phyloP scores from a whole-genome alignment of 805 yeast species.

The Nakazawaea siamensis region DNA sequence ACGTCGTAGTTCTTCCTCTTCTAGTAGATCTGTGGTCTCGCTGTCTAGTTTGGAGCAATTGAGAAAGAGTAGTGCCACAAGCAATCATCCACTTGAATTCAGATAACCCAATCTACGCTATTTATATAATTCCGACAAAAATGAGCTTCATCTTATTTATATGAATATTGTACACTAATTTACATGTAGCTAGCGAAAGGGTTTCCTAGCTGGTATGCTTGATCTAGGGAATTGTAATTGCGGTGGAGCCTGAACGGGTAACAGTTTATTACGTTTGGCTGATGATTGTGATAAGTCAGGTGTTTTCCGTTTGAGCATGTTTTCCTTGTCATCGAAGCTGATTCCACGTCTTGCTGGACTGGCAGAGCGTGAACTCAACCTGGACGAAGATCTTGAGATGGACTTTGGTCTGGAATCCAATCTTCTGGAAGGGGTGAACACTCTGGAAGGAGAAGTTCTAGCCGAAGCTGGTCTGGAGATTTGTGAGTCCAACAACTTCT shows the following conservation, averaged over 20 bases:
- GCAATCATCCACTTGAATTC: slow-evolving; percentile 6
- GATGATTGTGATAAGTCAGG: too few species aligned
- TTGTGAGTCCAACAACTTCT: slow-evolving; percentile 1
- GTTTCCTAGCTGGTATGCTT: too few species aligned
- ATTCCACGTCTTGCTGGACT: background rate
- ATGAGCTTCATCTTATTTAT: too few species aligned
- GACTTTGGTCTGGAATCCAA: slow-evolving; percentile 1
- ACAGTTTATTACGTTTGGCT: too few species aligned
- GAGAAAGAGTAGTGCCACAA: slow-evolving; percentile 28
- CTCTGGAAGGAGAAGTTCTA: slow-evolving; percentile 5
- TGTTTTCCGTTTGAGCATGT: background rate
- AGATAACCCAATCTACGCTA: background rate
- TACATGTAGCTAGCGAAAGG: too few species aligned
- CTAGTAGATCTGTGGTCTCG: slow-evolving; percentile 25
- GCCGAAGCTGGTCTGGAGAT: background rate
- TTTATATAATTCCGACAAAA: too few species aligned
- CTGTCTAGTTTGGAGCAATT: slow-evolving; percentile 31
- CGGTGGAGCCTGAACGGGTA: too few species aligned
- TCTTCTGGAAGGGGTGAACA: too few species aligned
- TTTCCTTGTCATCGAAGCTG: background rate
- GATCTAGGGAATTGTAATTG: too few species aligned
- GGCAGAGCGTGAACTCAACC: slow-evolving; percentile 3
- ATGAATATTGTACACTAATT: too few species aligned
- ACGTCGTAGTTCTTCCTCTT: slow-evolving; percentile 46
- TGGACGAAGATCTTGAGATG: slow-evolving; percentile 2